Evolutionary conservation across 148 eudicot species (phyloP), one percentile per base, ranked within the genome.

Genomic region (Diospyros kaki): DNA sequence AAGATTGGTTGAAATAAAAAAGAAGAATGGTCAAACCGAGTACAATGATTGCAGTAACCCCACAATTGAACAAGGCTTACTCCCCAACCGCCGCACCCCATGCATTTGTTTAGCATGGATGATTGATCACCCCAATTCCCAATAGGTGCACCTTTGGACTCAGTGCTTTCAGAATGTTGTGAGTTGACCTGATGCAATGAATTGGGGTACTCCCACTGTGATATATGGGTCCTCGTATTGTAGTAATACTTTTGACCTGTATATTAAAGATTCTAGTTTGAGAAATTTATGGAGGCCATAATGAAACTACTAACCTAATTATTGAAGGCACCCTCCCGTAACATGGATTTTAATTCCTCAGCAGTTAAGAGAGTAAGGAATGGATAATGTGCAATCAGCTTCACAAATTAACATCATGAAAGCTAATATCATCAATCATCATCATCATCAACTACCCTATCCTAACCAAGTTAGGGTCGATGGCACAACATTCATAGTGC

Each of bases 1-100:
- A 59, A 54, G 5, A 59, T 0, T 40, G 13, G 52, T 4, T 28
- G 17, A 40, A 40, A 14, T 11, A 69, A 53, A 71, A n/a, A 54
- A 74, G 72, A 76, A 13, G 60, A 61, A 72, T 50, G 9, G 62
- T 54, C 81, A 70, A 79, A 91, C 98, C 97, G 83, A 54, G 97
- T 94, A 83, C 98, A 94, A 81, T 94, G 97, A 58, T 84, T 89
- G 81, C 98, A 94, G 78, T 92, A 89, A 78, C 96, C 97, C 98
- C 97, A 94, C 65, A 90, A 76, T 77, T 94, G 95, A 55, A 94
- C 97, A 71, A 94, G 88, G 70, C 89, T 96, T 52, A 92, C 72
- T 56, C 97, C 97, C 97, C 97, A 94, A 79, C 98, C 98, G 75
- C 98, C 91, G 69, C 98, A 94, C 48, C 85, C 88, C 82, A 84